Evolutionary conservation across 106 monocot species (phyloP), one percentile per base, ranked within the genome.

Genomic region (Alisma plantagoaquatica): DNA sequence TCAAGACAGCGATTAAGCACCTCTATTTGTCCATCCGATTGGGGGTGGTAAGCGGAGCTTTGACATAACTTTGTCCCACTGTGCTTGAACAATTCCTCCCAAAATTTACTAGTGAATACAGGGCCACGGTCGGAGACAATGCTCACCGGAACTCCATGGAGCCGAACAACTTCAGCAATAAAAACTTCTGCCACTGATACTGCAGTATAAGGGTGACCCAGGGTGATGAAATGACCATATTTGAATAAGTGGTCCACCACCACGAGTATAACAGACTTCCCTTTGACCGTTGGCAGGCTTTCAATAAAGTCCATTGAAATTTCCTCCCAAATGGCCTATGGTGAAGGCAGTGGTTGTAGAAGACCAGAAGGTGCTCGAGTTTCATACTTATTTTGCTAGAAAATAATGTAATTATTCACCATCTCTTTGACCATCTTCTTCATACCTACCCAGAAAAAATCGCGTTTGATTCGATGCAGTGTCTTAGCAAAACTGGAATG

Each of bases 61-160:
- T n/a, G n/a, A n/a, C n/a, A n/a, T n/a, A n/a, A n/a, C n/a, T n/a
- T n/a, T n/a, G n/a, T n/a, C n/a, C n/a, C n/a, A n/a, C n/a, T n/a
- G n/a, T n/a, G n/a, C n/a, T n/a, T n/a, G n/a, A n/a, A n/a, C n/a
- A n/a, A n/a, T n/a, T n/a, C n/a, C n/a, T 43, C 29, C 51, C 26
- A 52, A 19, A 52, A 27, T 52, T 28, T 52, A 28, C 51, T 52
- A 16, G 23, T 25, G 18, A 52, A 52, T 12, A 52, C 29, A 28
- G 27, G 26, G 29, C 29, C 51, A 27, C 51, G 51, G 18, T 52
- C 51, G 29, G 16, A 27, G 9, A 52, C 51, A 52, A 52, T 52
- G 26, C 12, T 14, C 11, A 5, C 12, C 11, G 51, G 51, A 15
- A 24, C 11, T 24, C 51, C 51, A 27, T 52, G 27, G 10, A 52